phyloP scores from a whole-genome alignment of 441 rosid genomes.

The Adansonia madagascariensis region DNA sequence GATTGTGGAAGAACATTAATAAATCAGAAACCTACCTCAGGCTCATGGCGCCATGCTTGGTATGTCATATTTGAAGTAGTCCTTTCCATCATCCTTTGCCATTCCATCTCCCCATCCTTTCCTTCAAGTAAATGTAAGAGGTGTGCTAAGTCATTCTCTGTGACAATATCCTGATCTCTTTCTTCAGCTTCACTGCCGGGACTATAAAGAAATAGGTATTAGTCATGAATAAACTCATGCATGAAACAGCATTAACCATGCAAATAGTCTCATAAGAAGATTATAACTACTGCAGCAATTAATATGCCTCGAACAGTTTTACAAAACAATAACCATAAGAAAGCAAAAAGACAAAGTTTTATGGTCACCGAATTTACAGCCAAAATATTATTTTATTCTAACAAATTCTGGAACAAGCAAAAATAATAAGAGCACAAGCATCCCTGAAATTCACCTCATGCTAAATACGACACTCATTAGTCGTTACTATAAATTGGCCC shows the following conservation, averaged over 20 bases:
- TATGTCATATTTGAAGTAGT: constrained; percentile 76
- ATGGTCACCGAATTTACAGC: not conserved
- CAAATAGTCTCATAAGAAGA: not conserved
- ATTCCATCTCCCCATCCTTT: constrained; percentile 67
- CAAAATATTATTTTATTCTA: not conserved
- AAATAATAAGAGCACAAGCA: not conserved
- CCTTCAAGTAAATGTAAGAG: constrained; percentile 70
- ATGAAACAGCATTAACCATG: not conserved
- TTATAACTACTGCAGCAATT: not conserved
- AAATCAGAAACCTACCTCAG: constrained; percentile 53
- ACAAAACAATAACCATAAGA: not conserved
- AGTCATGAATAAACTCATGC: constrained; percentile 26
- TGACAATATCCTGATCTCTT: constrained; percentile 53
- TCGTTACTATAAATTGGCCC: not conserved
- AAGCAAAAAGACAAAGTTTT: not conserved
- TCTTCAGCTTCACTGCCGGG: constrained; percentile 27
- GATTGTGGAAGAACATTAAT: not conserved
- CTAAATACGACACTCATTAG: not conserved
- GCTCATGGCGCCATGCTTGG: constrained; percentile 90
- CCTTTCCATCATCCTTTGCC: constrained; percentile 88
- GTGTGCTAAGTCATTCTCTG: constrained; percentile 77
- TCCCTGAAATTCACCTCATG: not conserved
- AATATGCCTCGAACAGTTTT: not conserved
- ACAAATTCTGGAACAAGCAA: constrained; percentile 15
- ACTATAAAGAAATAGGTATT: constrained; percentile 34